Base-by-base conservation (phyloP, 164 flowering plant genomes). In the Taxillus chinensis region DNA sequence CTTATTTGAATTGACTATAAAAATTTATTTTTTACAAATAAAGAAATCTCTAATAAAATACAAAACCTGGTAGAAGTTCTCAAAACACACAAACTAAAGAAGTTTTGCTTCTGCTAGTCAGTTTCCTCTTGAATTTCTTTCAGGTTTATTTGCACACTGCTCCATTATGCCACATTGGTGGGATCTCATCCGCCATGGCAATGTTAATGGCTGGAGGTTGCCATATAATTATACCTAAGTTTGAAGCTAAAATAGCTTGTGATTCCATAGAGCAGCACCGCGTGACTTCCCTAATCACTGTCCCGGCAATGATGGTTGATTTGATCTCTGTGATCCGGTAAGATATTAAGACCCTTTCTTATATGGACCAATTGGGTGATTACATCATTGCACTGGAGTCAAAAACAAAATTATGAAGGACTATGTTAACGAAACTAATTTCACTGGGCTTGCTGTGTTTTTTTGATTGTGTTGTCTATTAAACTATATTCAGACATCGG, bases 71-170 rank as follows among this genome's bases (percentile, higher is more conserved):
- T 49, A 58, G 41, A 64, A n/a, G 51, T 6, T 48, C 12, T n/a
- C n/a, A n/a, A n/a, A 17, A 37, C 17, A 54, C 37, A 17, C 5
- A 7, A 15, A 7, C 13, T 6, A 54, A 54, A 27, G 5, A 54
- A 3, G 4, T 5, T 1, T 37, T n/a, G 14, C 41, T 56, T 41
- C 37, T 63, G 7, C 16, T 37, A 7, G 17, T 57, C 57, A n/a
- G 6, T 39, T 53, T 7, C 49, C 41, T 57, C 5, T 27, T 48
- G 4, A 48, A 0, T 53, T 40, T 48, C 52, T 53, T 70, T 66
- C 72, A 92, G 98, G 87, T 90, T 14, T 93, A 93, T 76, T 77
- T 90, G 72, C 98, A 93, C 62, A 83, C 98, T 56, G 86, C 98
- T 70, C 96, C 97, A 37, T 63, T 93, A 59, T 88, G 96, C 65